Evolutionary conservation across 1,139 yeast species (phyloP).

Genomic region (Candida sanyaensis): DNA sequence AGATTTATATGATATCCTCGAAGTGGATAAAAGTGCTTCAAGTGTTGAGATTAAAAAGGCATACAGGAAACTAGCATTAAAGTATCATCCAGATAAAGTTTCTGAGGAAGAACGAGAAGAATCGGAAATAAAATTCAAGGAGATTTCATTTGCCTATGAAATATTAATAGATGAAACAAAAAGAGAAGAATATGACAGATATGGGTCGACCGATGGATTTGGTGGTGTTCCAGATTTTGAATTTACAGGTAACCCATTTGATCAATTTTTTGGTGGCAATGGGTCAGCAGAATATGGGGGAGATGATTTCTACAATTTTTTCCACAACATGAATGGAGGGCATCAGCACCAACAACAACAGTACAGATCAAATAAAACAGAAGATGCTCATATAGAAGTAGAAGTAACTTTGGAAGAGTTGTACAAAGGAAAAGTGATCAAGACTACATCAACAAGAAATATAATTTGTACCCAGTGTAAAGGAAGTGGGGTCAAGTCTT

Average conservation of each 20-base stretch:
- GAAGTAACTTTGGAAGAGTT: constrained; percentile 73
- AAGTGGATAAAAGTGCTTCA: constrained; percentile 63
- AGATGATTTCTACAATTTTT: constrained; percentile 75
- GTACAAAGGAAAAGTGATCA: constrained; percentile 78
- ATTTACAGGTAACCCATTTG: constrained; percentile 43
- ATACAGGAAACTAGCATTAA: constrained; percentile 70
- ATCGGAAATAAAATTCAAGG: constrained; percentile 75
- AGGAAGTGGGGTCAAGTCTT: constrained; percentile 72
- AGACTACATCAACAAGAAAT: constrained; percentile 73
- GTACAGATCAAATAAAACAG: constrained; percentile 38
- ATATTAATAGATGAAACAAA: constrained; percentile 63
- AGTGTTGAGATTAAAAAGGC: constrained; percentile 72
- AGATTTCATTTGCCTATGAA: constrained; percentile 77
- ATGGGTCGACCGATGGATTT: constrained; percentile 42
- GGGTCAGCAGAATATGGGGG: constrained; percentile 45
- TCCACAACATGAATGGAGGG: constrained; percentile 47
- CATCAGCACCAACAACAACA: constrained; percentile 6
- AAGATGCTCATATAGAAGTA: constrained; percentile 66
- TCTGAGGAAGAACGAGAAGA: constrained; percentile 62
- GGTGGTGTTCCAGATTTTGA: constrained; percentile 17
- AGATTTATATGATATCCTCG: constrained; percentile 67
- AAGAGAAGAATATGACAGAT: constrained; percentile 57
- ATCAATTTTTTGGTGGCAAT: constrained; percentile 34
- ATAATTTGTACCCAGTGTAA: constrained; percentile 69
- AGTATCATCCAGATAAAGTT: constrained; percentile 82